These are phyloP conservation scores for Podaxis pistillaris DNA, from an alignment of 768 basidiomycete species.

Conservation along the genomic window DNA sequence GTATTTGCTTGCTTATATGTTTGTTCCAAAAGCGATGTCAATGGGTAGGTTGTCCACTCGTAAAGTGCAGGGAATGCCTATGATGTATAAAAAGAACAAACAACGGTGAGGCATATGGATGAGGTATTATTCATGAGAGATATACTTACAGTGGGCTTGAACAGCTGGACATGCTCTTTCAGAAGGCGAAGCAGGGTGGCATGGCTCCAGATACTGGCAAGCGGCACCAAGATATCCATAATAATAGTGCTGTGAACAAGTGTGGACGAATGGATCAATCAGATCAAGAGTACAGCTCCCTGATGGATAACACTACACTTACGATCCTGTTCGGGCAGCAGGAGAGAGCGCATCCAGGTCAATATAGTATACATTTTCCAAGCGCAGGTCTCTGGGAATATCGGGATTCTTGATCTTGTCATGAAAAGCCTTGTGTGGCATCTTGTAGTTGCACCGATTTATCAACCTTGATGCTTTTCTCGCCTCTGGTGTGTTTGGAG, in stretches of 20 bases:
- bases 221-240: background rate
- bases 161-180: background rate
- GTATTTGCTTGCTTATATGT: background rate
- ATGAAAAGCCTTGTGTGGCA: background rate
- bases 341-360: background rate
- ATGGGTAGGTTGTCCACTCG: background rate
- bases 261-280: no score
- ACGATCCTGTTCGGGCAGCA: no score
- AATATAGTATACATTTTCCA: background rate
- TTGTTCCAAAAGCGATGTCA: background rate
- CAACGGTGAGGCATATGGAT: no score
- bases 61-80: background rate
- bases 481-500: background rate
- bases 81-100: no score
- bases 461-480: background rate
- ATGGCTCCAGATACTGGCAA: background rate
- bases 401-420: background rate
- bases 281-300: background rate
- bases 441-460: background rate
- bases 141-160: background rate
- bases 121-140: background rate
- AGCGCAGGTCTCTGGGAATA: background rate
- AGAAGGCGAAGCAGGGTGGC: background rate
- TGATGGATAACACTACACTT: no score
- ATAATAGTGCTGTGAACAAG: background rate